phyloP scores from a whole-genome alignment of 495 filamentous ascomycete genomes.

The Neurospora sp. region DNA sequence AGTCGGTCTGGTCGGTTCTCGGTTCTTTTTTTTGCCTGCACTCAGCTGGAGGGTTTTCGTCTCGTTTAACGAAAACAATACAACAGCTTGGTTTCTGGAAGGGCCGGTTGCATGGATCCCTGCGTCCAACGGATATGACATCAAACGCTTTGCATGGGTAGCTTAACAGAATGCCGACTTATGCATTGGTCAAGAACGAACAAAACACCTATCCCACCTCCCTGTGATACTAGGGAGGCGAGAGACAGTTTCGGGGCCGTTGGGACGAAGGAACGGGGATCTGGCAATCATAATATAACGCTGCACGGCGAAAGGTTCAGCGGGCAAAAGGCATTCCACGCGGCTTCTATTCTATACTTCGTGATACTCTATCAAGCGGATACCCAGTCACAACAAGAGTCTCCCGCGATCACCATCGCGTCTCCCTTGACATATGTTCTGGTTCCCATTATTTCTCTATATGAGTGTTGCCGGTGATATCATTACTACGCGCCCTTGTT shows the following conservation, averaged over 20 bases:
- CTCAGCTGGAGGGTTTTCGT: slow-evolving; percentile 20
- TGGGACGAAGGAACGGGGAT: not conserved
- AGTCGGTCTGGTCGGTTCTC: slow-evolving; percentile 29
- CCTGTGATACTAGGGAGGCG: not conserved
- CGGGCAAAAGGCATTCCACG: not conserved
- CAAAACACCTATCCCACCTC: not conserved
- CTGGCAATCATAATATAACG: not conserved
- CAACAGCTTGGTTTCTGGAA: slow-evolving; percentile 18
- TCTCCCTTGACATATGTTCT: not conserved
- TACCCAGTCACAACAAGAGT: not conserved
- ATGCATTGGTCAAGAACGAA: slow-evolving; percentile 16
- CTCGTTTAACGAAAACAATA: slow-evolving; percentile 14
- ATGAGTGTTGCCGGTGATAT: not conserved
- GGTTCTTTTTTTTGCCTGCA: slow-evolving; percentile 19
- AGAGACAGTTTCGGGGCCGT: not conserved
- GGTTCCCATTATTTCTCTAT: not conserved
- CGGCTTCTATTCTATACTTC: not conserved
- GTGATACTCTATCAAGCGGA: not conserved
- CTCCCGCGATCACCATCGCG: not conserved
- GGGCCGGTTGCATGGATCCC: slow-evolving; percentile 24
- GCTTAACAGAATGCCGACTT: slow-evolving; percentile 24
- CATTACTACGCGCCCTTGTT: not conserved
- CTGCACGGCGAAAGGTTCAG: not conserved
- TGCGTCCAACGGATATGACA: slow-evolving; percentile 14
- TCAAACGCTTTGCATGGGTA: slow-evolving; percentile 23